A percentile compares a stretch with the other conserved stretches of the same genome.
phyloP scores from a whole-genome alignment of 2,329 filamentous ascomycete genomes.

The Metarhizium anisopliae region DNA sequence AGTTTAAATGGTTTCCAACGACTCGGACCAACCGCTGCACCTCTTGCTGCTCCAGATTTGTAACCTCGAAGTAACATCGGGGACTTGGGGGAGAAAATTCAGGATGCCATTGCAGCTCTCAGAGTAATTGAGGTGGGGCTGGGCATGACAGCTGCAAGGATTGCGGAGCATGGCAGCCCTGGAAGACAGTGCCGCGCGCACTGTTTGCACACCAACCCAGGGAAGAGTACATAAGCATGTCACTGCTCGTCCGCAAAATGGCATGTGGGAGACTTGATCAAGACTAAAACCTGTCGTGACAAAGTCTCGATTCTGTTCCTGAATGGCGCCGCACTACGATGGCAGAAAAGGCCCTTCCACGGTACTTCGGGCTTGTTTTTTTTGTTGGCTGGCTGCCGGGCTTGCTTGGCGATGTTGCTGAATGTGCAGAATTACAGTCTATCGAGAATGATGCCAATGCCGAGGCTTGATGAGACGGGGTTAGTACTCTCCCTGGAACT shows the following conservation, averaged over 20 bases:
- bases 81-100: not conserved
- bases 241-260: not conserved
- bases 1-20: no score
- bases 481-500: no score
- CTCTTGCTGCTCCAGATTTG: not conserved
- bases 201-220: not conserved
- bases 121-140: not conserved
- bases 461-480: no score
- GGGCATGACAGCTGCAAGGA: not conserved
- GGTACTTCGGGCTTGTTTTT: not conserved
- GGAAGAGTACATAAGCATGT: not conserved
- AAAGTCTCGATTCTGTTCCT: not conserved
- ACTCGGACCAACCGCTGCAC: not conserved
- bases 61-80: not conserved
- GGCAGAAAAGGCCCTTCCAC: not conserved
- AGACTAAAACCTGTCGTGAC: no score
- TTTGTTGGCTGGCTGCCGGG: not conserved
- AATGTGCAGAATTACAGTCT: no score
- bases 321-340: not conserved
- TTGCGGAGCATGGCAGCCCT: not conserved
- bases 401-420: no score
- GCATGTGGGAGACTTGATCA: no score
- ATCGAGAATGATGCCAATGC: no score
- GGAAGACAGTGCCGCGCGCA: not conserved
- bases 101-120: not conserved